Percentiles rank a stretch among this genome's conserved stretches.
Conservation (phyloP, 2,329 filamentous ascomycete species). For the Lachnellula subtilissima region DNA sequence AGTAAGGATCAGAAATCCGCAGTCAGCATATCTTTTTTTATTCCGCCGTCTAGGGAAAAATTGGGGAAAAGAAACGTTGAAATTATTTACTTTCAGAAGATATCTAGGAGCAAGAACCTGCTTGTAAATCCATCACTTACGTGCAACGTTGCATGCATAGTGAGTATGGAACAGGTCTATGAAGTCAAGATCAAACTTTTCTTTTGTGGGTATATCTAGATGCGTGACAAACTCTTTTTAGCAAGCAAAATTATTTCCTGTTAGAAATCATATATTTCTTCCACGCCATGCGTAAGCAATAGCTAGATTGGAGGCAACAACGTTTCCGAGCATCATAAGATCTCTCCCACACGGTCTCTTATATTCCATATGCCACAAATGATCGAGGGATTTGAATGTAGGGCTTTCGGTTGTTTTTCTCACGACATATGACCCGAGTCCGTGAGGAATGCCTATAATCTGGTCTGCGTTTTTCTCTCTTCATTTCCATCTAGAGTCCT, state of each 20-base stretch:
- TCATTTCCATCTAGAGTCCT: no score
- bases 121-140: no score
- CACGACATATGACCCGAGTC: not conserved
- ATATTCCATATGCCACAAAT: not conserved
- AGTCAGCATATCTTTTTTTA: no score
- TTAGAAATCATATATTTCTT: not conserved
- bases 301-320: not conserved
- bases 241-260: slow-evolving; percentile 14
- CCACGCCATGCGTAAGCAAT: not conserved
- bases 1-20: no score
- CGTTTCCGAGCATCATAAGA: not conserved
- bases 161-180: slow-evolving; percentile 22
- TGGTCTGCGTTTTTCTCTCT: no score
- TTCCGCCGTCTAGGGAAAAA: no score
- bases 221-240: slow-evolving; percentile 19
- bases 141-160: slow-evolving; percentile 5
- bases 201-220: slow-evolving; percentile 22
- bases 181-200: slow-evolving; percentile 18
- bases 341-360: not conserved
- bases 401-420: not conserved
- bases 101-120: no score
- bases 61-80: no score
- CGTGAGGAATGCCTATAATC: not conserved
- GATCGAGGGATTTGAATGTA: not conserved
- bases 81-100: no score